phyloP scores from a whole-genome alignment of 2,329 filamentous ascomycete genomes.

The Lecanicillium sp. region DNA sequence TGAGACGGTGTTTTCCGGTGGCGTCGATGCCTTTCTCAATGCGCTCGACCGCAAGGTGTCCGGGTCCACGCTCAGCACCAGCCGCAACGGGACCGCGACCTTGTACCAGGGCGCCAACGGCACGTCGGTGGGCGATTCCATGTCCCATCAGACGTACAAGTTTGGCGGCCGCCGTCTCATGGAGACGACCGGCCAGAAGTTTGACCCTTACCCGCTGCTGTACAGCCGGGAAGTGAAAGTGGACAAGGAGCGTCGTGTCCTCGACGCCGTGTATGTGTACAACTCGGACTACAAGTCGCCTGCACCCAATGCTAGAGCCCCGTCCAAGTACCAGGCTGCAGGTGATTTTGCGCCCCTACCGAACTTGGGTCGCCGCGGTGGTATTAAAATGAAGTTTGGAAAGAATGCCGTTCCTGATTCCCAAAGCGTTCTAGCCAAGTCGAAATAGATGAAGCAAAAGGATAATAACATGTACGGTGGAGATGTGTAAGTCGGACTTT shows the following conservation, averaged over 20 bases:
- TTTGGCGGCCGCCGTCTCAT: constrained; percentile 34
- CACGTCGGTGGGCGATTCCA: constrained; percentile 44
- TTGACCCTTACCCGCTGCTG: constrained; percentile 29
- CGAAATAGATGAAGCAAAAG: too few relatives aligned
- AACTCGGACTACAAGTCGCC: not conserved
- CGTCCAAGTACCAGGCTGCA: not conserved
- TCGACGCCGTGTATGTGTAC: constrained; percentile 1
- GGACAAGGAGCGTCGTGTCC: not conserved
- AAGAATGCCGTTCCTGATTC: not conserved
- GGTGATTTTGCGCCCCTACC: constrained; percentile 1
- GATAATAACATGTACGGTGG: too few relatives aligned
- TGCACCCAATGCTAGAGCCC: not conserved
- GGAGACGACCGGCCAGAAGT: constrained; percentile 12
- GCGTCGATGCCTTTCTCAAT: constrained; percentile 47
- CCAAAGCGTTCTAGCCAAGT: too few relatives aligned
- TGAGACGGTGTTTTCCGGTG: constrained; percentile 44
- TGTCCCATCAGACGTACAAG: constrained; percentile 46
- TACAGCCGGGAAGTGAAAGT: constrained; percentile 47
- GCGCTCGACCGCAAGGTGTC: constrained; percentile 16
- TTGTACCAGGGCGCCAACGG: constrained; percentile 42
- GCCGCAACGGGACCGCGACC: constrained; percentile 48
- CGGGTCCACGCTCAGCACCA: constrained; percentile 34
- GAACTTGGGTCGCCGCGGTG: not conserved
- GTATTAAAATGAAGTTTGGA: not conserved
- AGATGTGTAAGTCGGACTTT: too few relatives aligned